phyloP scores from a whole-genome alignment of 2,329 filamentous ascomycete species.

The Claviceps fusiformis region DNA sequence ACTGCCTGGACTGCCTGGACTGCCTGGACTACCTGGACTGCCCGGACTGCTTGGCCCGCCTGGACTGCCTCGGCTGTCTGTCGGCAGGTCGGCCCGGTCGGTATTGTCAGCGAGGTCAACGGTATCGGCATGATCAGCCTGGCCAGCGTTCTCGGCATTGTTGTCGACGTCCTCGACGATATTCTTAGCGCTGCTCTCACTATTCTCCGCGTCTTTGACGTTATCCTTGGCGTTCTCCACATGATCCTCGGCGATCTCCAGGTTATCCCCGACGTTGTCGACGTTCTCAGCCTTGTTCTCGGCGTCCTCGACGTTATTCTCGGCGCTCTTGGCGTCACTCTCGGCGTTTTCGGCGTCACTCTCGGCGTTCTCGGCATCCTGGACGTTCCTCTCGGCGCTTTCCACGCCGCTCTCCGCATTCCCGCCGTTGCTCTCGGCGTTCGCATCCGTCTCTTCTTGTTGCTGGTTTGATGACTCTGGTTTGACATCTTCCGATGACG shows the following conservation, averaged over 20 bases:
- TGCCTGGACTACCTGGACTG: constrained; percentile 23
- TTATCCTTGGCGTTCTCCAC: neutral
- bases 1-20: constrained; percentile 15
- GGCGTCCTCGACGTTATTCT: neutral
- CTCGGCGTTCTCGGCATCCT: no score
- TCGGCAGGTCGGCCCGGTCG: no score
- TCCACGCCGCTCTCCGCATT: neutral
- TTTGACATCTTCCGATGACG: constrained; percentile 19
- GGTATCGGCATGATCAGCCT: neutral
- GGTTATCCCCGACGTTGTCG: neutral
- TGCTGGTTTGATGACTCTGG: constrained; percentile 10
- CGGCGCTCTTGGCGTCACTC: neutral
- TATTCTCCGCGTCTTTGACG: neutral
- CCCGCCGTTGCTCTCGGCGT: neutral
- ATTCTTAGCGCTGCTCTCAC: neutral
- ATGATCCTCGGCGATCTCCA: neutral
- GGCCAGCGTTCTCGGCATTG: neutral
- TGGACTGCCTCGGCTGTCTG: constrained; percentile 16
- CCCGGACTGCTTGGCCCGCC: constrained; percentile 33
- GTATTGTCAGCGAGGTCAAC: neutral
- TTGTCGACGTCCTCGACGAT: neutral
- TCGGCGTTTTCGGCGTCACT: neutral
- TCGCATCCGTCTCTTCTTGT: constrained; percentile 6
- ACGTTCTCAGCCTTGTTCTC: neutral
- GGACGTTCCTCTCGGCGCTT: no score